Evolutionary conservation across 345 rosid species (phyloP).

Genomic region (Moricandia arvensis): DNA sequence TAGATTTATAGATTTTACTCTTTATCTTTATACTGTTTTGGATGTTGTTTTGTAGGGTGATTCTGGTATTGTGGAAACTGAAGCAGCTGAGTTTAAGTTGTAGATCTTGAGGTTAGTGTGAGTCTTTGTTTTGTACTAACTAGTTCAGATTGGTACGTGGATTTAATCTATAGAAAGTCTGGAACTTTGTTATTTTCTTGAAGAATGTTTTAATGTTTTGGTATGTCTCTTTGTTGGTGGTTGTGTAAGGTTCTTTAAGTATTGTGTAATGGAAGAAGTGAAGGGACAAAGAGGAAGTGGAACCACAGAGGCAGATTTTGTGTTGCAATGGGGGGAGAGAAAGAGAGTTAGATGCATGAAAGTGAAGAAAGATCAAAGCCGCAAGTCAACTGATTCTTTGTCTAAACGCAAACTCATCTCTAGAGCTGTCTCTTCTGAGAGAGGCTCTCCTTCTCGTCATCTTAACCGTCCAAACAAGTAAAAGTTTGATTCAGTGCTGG

Average conservation of each 20-base stretch:
- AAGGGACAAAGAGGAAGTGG: conserved; percentile 52
- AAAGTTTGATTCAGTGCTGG: conserved; percentile 22
- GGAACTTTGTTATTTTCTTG: background rate
- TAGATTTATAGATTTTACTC: background rate
- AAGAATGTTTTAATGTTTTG: background rate
- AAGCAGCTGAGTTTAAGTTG: conserved; percentile 10
- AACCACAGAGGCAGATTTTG: conserved; percentile 67
- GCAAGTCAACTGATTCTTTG: conserved; percentile 51
- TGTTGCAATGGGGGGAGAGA: conserved; percentile 87
- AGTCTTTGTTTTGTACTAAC: background rate
- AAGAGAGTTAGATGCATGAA: conserved; percentile 84
- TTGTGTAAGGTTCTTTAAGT: conserved; percentile 19
- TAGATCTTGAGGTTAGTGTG: conserved; percentile 53
- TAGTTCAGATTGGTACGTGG: background rate
- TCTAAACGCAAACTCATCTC: conserved; percentile 57
- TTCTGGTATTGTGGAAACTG: conserved; percentile 32
- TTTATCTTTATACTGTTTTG: background rate
- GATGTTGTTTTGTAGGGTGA: conserved; percentile 32
- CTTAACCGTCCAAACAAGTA: conserved; percentile 51
- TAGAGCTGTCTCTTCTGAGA: conserved; percentile 45
- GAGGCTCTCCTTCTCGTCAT: conserved; percentile 51
- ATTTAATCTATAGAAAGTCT: background rate
- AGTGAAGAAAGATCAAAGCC: conserved; percentile 58
- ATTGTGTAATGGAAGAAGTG: conserved; percentile 58
- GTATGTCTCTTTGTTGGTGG: conserved; percentile 14